Evolutionary conservation across 495 filamentous ascomycete genomes (phyloP), one percentile per base, ranked within the genome.

Genomic region (Haplographium delicatum): DNA sequence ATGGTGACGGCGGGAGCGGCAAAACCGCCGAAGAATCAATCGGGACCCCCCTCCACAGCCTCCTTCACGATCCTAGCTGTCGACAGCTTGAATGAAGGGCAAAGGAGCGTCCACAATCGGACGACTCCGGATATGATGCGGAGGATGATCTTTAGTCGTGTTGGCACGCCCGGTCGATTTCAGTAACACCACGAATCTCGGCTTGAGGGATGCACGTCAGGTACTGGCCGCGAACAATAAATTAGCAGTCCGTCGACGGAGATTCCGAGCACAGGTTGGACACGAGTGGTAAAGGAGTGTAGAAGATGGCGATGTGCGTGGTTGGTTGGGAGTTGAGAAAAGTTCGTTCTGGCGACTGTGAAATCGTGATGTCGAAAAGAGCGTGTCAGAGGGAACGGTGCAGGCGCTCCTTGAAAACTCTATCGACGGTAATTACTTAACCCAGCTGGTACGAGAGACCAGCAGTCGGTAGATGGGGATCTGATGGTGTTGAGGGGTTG

Each of bases 1-100:
- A 95, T 96, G 61, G 52, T 76, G 72, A 66, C 59, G 50, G 54
- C 54, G 58, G 67, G 62, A 59, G 75, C 76, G 74, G 76, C 74
- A 66, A 57, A 62, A 73, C 76, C 76, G 75, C 75, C 41, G 47
- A 44, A 47, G 31, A 43, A 33, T 57, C 26, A 37, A 18, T 40
- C 27, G 45, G 20, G 26, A 50, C 44, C 61, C 61, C 41, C 58
- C 61, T 59, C 51, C 57, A 44, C 57, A 48, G 41, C 45, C 54
- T 51, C 51, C 51, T 13, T 7, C 28, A 46, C 50, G 22, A 34
- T 49, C 23, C 18, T 34, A 43, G 46, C 51, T 53, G 54, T 46
- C 51, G 51, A 63, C 57, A 59, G 52, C 44, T 56, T 56, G 45
- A 24, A 39, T 48, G 48, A 28, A 44, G 19, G 28, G 10, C 11